Base-by-base conservation (phyloP, 371 early-diverging fungal species). In the Nematocida major region DNA sequence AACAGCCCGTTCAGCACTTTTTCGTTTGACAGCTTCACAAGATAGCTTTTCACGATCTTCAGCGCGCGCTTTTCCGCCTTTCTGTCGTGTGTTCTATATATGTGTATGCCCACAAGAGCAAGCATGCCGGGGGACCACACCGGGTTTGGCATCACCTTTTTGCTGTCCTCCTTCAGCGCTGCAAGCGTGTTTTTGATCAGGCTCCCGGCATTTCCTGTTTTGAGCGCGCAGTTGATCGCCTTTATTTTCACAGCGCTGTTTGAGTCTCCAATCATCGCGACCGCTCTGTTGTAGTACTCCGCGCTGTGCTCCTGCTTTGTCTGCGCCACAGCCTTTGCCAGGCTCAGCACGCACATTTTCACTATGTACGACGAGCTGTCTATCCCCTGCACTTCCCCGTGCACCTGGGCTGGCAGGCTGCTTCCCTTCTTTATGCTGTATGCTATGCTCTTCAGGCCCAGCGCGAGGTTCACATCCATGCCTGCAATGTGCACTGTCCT, bases 101-200 rank as follows among this genome's bases (percentile, higher is more conserved):
- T 22, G 47, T 45, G 32, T 9, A 73, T n/a, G 3, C 63, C 76
- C 30, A 50, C 9, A 5, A 73, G 54, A 7, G 48, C 24, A 9
- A 59, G 63, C 26, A 73, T 47, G 26, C 66, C 76, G 26, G 76
- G 76, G 3, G 76, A 9, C 63, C 62, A 65, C 5, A 38, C 15
- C 20, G 76, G 76, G 40, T 73, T 73, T 32, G 65, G 63, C 11
- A 73, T n/a, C 9, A 7, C 22, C 9, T 61, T 50, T 43, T 62
- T 18, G n/a, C 38, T 47, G 7, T 73, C 76, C 36, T 43, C 20
- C 48, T 65, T 28, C 24, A 73, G 30, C 4, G 13, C 54, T 13
- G 4, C 62, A 11, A 73, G 42, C 7, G 34, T 61, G 30, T 51
- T 48, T n/a, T 42, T n/a, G 2, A 73, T 40, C 39, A 73, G 40